Evolutionary conservation across 2,329 filamentous ascomycete species (phyloP).

Genomic region (Torrubiella hemipterigena): DNA sequence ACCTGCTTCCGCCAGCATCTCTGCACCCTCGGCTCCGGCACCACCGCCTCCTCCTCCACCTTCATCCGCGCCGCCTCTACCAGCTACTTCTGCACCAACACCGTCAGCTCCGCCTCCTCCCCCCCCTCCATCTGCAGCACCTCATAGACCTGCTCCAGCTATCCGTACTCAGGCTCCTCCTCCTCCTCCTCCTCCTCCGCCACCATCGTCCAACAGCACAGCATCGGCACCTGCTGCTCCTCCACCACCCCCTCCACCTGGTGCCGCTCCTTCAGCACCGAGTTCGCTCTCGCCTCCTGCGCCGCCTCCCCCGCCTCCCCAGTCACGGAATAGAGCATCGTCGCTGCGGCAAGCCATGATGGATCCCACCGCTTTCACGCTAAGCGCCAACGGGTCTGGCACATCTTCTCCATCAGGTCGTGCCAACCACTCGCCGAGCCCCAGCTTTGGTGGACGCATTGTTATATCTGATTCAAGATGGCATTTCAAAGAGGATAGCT

Average conservation of each 20-base stretch:
- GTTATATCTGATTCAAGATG: conserved; percentile 69
- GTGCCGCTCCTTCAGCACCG: conserved; percentile 15
- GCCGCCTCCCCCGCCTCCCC: conserved; percentile 18
- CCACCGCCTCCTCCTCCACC: conserved; percentile 28
- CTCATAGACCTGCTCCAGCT: conserved; percentile 24
- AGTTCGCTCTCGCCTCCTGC: conserved; percentile 28
- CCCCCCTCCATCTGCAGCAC: conserved; percentile 31
- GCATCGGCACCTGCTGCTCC: conserved; percentile 24
- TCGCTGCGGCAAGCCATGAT: conserved; percentile 50
- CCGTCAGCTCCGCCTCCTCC: conserved; percentile 32
- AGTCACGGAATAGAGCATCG: conserved; percentile 28
- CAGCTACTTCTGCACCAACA: conserved; percentile 26
- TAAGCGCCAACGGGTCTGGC: conserved; percentile 50
- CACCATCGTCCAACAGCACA: conserved; percentile 22
- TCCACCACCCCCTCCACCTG: conserved; percentile 22
- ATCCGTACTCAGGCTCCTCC: conserved; percentile 23
- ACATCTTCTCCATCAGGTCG: conserved; percentile 29
- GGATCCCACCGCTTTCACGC: conserved; percentile 65
- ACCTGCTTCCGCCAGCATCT: conserved; percentile 30
- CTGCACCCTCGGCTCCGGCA: conserved; percentile 17
- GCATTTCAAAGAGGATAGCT: conserved; percentile 72
- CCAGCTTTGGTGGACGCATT: conserved; percentile 24
- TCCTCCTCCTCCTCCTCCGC: conserved; percentile 18
- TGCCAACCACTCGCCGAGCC: conserved; percentile 17
- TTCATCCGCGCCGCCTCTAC: conserved; percentile 26